phyloP scores from a whole-genome alignment of 768 basidiomycete species.

The Lactifluus piperatus region DNA sequence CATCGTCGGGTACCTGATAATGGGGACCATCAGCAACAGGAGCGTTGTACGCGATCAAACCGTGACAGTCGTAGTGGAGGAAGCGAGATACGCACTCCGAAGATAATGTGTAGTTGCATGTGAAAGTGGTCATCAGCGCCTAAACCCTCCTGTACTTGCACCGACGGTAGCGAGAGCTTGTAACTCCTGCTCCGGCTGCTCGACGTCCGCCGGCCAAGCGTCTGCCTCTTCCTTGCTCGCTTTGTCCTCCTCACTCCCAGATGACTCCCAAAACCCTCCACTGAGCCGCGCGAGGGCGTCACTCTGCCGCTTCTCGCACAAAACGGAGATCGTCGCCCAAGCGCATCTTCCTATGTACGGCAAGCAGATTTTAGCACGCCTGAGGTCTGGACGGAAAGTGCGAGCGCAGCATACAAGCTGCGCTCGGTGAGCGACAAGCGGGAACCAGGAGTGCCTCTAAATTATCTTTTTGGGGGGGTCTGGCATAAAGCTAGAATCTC shows the following conservation, averaged over 20 bases:
- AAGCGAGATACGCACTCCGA: slow-evolving; percentile 45
- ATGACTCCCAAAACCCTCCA: slow-evolving; percentile 77
- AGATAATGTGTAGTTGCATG: slow-evolving; percentile 69
- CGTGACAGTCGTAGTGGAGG: slow-evolving; percentile 17
- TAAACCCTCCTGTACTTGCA: slow-evolving; percentile 55
- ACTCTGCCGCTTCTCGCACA: slow-evolving; percentile 75
- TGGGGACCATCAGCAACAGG: neutral
- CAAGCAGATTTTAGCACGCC: slow-evolving; percentile 63
- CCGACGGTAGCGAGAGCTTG: slow-evolving; percentile 48
- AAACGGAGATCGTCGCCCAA: slow-evolving; percentile 86
- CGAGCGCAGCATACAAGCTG: slow-evolving; percentile 81
- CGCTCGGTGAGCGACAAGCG: slow-evolving; percentile 53
- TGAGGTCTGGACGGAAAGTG: slow-evolving; percentile 60
- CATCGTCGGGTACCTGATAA: slow-evolving; percentile 55
- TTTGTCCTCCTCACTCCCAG: slow-evolving; percentile 31
- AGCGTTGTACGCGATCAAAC: neutral
- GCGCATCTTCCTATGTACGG: slow-evolving; percentile 88
- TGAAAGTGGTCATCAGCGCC: slow-evolving; percentile 71
- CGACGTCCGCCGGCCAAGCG: slow-evolving; percentile 61
- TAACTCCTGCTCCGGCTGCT: slow-evolving; percentile 41
- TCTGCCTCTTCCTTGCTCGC: slow-evolving; percentile 35
- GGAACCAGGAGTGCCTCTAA: slow-evolving; percentile 56
- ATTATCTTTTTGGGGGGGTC: slow-evolving; percentile 41
- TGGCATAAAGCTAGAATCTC: slow-evolving; percentile 57
- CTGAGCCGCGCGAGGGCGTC: slow-evolving; percentile 53